These are phyloP conservation scores for Chalaropsis thielavioides DNA, from an alignment of 2,329 filamentous ascomycete species.

Conservation along the genomic window DNA sequence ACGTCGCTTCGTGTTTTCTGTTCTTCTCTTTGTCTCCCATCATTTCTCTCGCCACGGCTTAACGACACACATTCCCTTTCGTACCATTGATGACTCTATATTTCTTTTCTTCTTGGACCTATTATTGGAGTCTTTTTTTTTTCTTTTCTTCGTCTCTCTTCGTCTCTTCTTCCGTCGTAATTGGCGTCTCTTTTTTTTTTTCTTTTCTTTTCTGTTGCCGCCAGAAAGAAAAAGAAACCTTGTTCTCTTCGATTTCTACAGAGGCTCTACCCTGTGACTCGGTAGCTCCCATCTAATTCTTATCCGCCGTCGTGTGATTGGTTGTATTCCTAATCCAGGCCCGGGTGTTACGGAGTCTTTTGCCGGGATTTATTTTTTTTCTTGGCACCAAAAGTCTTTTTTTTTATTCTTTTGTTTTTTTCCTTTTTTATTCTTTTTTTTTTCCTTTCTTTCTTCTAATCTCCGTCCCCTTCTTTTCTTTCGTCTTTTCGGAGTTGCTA, in stretches of 20 bases:
- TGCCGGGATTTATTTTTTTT: not conserved
- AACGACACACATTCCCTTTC: not conserved
- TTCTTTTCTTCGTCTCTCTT: not conserved
- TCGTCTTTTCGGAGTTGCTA: not conserved
- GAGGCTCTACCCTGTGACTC: not conserved
- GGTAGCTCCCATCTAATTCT: not conserved
- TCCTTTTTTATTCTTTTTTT: constrained; percentile 1
- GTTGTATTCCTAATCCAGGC: not conserved
- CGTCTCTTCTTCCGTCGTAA: not conserved
- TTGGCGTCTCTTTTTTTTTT: not conserved
- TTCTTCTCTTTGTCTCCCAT: not conserved
- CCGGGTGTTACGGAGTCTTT: not conserved
- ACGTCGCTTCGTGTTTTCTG: not conserved
- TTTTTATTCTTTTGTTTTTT: not conserved
- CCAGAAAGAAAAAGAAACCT: not conserved
- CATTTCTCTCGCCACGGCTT: not conserved
- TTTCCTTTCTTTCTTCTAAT: not conserved
- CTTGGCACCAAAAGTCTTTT: not conserved
- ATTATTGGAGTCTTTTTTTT: not conserved
- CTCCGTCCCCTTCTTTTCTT: not conserved
- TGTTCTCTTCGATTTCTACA: not conserved
- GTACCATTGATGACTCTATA: not conserved
- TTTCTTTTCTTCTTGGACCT: not conserved
- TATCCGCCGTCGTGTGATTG: not conserved
- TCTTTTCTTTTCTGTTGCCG: not conserved